Evolutionary conservation across 805 yeast genomes (phyloP), one percentile per base, ranked within the genome.

Genomic region (Lachancea kluyveri): DNA sequence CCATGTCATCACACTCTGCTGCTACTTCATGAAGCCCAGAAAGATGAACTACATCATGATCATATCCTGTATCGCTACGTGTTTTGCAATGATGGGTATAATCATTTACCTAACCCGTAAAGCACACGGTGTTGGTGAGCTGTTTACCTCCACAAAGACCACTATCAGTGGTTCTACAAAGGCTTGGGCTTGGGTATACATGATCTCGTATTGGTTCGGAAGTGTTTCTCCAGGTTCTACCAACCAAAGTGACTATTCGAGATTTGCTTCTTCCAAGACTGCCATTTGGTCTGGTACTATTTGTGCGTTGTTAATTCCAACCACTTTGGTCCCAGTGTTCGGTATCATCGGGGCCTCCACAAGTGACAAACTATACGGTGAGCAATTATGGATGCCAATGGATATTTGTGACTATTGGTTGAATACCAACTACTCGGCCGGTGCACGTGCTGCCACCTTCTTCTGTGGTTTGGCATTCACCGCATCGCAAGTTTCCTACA

Each of bases 11-110:
- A 60, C 65, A 6, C 50, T 64, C 7, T 63, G 66, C 11, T 57
- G 62, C 39, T 61, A 66, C 35, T 28, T 45, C 26, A 39, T 67
- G 33, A 67, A 60, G 36, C 77, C 77, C 4, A 68, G 69, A 40
- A 60, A 51, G 26, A 54, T 64, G 47, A 63, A 64, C 42, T 39
- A 45, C 20, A 47, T 61, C 16, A 51, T 65, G 30, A 60, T 61
- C 31, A 35, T 43, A 20, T 52, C 65, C 8, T 62, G 68, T 33
- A 42, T 52, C 9, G 50, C 62, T 22, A 54, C 65, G 5, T 55
- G 61, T 26, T 53, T 60, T 29, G 61, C 68, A 1, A 63, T 67
- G 58, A 32, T 65, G 26, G 65, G 62, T n/a, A 58, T 66, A 46
- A 50, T 60, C 35, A 54, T 59, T 32, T 63, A 59, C 35, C 37